Evolutionary conservation across 2,329 filamentous ascomycete species (phyloP).

Genomic region (Arthrobotrys entomopaga): DNA sequence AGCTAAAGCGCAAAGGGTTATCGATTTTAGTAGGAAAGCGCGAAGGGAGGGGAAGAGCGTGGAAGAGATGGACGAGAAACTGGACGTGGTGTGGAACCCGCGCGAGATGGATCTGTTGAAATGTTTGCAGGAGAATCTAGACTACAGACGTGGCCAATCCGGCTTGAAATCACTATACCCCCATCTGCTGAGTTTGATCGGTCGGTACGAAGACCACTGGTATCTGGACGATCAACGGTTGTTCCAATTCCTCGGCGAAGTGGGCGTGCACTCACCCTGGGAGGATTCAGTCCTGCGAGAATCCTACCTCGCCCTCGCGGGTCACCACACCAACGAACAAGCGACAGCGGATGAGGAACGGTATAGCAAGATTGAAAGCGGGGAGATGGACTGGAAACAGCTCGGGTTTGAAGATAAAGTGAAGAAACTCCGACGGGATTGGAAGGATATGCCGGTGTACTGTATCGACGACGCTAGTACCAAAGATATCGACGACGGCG

Average conservation of each 20-base stretch:
- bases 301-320: constrained; percentile 65
- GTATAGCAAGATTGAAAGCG: constrained; percentile 47
- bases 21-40: constrained; percentile 67
- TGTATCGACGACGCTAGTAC: constrained; percentile 77
- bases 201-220: constrained; percentile 69
- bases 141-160: constrained; percentile 67
- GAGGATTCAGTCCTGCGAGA: constrained; percentile 74
- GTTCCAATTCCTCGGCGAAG: constrained; percentile 78
- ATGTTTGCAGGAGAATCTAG: constrained; percentile 77
- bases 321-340: constrained; percentile 48
- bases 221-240: constrained; percentile 65
- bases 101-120: constrained; percentile 70
- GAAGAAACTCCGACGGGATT: constrained; percentile 69
- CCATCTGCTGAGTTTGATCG: constrained; percentile 71
- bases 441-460: constrained; percentile 71
- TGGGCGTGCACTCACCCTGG: constrained; percentile 76
- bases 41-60: constrained; percentile 61
- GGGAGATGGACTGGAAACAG: constrained; percentile 59
- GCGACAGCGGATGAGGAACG: constrained; percentile 22
- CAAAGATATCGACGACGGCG: constrained; percentile 79
- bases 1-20: constrained; percentile 65
- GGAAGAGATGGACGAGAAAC: constrained; percentile 44
- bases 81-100: constrained; percentile 64
- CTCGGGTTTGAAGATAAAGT: constrained; percentile 65
- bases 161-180: constrained; percentile 72